Percentiles rank a stretch among this genome's conserved stretches.
Evolutionary conservation across 208 protist genomes (phyloP).

Genomic region (Leishmania tarentolae): DNA sequence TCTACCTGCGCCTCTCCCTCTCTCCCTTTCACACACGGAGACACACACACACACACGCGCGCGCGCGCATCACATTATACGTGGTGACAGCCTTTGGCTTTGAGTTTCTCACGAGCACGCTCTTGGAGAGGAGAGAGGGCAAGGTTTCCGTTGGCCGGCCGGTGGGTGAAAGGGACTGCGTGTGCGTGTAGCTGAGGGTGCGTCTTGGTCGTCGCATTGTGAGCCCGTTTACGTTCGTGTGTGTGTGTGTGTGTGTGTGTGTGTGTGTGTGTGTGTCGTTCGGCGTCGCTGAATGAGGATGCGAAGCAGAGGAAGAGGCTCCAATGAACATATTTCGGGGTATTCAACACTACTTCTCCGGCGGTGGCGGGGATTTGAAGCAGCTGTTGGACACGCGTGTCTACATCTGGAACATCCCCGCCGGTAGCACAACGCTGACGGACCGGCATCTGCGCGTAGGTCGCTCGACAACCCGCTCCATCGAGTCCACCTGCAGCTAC

Average conservation of each 20-base stretch:
- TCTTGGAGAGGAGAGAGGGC: too few relatives aligned
- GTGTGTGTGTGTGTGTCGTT: too few relatives aligned
- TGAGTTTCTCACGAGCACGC: not conserved
- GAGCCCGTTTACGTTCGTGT: not conserved
- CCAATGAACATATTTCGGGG: constrained; percentile 52
- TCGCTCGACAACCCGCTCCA: constrained; percentile 44
- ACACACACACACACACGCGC: too few relatives aligned
- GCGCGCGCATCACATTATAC: not conserved
- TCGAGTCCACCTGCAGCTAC: constrained; percentile 43
- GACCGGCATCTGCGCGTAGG: constrained; percentile 52
- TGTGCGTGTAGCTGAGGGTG: not conserved
- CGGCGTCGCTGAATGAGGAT: not conserved
- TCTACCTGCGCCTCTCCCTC: not conserved
- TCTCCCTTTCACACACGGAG: not conserved
- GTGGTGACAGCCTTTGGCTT: not conserved
- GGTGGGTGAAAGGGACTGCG: not conserved
- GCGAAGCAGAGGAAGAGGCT: not conserved
- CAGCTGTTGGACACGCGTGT: constrained; percentile 67
- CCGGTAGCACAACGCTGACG: constrained; percentile 43
- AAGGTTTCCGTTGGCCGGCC: not conserved
- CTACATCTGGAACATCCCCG: constrained; percentile 82
- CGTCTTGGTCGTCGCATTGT: not conserved
- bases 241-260: too few relatives aligned
- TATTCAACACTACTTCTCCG: constrained; percentile 42
- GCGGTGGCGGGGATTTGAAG: constrained; percentile 33